Evolutionary conservation across 2,329 filamentous ascomycete genomes (phyloP).

Genomic region (Tricladium varicosporioides): DNA sequence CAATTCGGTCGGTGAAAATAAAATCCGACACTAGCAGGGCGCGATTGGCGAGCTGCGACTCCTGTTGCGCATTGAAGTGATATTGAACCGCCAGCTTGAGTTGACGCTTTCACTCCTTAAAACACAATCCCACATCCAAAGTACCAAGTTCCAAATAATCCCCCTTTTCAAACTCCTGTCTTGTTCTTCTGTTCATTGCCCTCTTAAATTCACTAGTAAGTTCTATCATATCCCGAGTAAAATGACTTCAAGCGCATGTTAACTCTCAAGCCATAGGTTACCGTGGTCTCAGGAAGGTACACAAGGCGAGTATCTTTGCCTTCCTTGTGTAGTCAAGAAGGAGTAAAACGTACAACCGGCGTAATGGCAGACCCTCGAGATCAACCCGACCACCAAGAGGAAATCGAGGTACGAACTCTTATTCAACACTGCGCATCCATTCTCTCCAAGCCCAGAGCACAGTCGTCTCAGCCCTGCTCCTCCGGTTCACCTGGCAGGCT

Average conservation of each 20-base stretch:
- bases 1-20: constrained; percentile 13
- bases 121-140: not conserved
- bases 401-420: not conserved
- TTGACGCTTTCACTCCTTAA: not conserved
- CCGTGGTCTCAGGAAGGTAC: not conserved
- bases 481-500: not conserved
- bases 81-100: constrained; percentile 4
- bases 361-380: not conserved
- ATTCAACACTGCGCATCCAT: no score
- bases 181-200: no score
- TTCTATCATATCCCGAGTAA: no score
- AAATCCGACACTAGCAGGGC: constrained; percentile 4
- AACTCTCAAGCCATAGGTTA: no score
- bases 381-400: constrained; percentile 1
- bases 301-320: not conserved
- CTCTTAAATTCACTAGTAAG: no score
- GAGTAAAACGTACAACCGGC: not conserved
- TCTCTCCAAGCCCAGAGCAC: no score
- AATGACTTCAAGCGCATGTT: no score
- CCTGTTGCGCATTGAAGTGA: constrained; percentile 3
- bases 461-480: not conserved
- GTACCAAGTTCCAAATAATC: not conserved
- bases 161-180: not conserved
- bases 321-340: not conserved
- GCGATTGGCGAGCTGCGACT: constrained; percentile 1